A percentile compares a stretch with the other conserved stretches of the same genome.
phyloP scores from a whole-genome alignment of 192 early-diverging fungal genomes.

The Oehlia diaphana region DNA sequence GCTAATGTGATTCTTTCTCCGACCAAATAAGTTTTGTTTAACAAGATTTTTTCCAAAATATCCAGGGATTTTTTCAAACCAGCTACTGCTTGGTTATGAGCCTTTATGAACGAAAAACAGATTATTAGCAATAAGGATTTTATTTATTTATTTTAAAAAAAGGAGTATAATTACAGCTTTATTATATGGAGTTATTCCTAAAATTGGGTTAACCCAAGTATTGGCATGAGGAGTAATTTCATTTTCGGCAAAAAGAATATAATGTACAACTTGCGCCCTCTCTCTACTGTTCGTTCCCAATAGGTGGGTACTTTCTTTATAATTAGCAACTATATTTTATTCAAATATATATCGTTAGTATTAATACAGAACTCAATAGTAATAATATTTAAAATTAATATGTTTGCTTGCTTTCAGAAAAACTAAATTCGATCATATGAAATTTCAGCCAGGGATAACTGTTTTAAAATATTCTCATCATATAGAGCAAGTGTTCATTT shows the following conservation, averaged over 20 bases:
- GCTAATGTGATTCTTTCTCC: slow-evolving; percentile 92
- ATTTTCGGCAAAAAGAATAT: slow-evolving; percentile 60
- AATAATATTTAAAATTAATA: background rate
- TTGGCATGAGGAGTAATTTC: slow-evolving; percentile 46
- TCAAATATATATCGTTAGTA: background rate
- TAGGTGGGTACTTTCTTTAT: slow-evolving; percentile 51
- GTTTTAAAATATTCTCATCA: slow-evolving; percentile 48
- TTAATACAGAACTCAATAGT: background rate
- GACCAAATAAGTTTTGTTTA: slow-evolving; percentile 89
- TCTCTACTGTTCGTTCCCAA: slow-evolving; percentile 61
- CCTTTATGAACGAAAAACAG: slow-evolving; percentile 34
- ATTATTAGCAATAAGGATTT: background rate
- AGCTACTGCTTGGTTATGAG: slow-evolving; percentile 72
- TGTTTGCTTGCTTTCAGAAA: background rate
- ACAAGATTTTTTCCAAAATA: slow-evolving; percentile 77
- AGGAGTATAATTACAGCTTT: slow-evolving; percentile 35
- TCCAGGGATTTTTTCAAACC: slow-evolving; percentile 60
- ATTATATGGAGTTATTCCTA: slow-evolving; percentile 45
- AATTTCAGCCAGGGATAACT: slow-evolving; percentile 53
- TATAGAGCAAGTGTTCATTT: slow-evolving; percentile 17
- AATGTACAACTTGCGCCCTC: slow-evolving; percentile 64
- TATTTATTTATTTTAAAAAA: background rate
- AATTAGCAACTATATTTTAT: slow-evolving; percentile 42
- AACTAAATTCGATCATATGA: background rate
- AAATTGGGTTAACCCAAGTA: slow-evolving; percentile 49